phyloP scores from a whole-genome alignment of 345 rosid genomes.

The Syzygium aqueum region DNA sequence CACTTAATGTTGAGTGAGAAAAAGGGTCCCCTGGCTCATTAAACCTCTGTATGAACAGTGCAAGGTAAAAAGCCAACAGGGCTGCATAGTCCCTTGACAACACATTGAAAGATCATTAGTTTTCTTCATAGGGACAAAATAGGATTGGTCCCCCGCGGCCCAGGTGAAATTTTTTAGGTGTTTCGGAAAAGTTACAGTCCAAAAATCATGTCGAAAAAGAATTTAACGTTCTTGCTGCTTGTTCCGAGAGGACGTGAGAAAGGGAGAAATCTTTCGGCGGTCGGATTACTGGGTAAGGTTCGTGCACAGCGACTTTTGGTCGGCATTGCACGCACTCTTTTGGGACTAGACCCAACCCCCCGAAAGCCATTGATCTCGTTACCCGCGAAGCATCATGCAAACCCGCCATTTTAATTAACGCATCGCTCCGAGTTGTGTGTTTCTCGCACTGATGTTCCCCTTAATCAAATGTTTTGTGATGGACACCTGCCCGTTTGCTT shows the following conservation, averaged over 20 bases:
- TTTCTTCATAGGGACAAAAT: neutral
- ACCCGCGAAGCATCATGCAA: neutral
- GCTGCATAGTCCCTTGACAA: neutral
- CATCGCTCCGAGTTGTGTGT: neutral
- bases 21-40: neutral
- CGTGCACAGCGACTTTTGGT: constrained; percentile 12
- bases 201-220: neutral
- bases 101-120: neutral
- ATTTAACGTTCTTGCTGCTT: neutral
- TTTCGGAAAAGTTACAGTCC: neutral
- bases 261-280: neutral
- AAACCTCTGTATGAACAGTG: neutral
- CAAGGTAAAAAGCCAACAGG: neutral
- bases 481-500: neutral
- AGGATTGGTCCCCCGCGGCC: neutral
- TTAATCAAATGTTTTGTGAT: neutral
- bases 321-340: constrained; percentile 3
- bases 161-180: neutral
- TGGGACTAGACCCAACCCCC: constrained; percentile 4
- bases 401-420: neutral
- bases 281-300: constrained; percentile 1
- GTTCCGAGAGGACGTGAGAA: neutral
- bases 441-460: neutral
- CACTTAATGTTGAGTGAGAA: neutral
- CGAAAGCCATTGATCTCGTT: constrained; percentile 6